Evolutionary conservation across 352 stramenopile genomes (phyloP).

Genomic region (Saprolegnia diclina): DNA sequence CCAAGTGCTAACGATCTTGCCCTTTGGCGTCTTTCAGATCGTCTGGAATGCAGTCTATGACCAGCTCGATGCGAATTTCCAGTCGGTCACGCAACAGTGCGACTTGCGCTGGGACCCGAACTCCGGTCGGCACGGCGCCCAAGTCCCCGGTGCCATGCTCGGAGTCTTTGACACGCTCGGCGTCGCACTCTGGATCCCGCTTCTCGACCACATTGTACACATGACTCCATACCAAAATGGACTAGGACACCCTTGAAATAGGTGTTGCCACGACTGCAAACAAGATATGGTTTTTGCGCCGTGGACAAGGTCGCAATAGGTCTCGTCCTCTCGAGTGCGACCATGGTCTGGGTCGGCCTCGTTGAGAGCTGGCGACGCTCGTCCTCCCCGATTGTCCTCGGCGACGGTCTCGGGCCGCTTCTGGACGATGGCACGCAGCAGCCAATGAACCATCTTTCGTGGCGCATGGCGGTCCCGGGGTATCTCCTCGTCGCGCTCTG

Average conservation of each 20-base stretch:
- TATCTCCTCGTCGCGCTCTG: slow-evolving; percentile 71
- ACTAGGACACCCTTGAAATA: neutral
- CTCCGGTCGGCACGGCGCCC: slow-evolving; percentile 28
- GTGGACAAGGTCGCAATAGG: slow-evolving; percentile 73
- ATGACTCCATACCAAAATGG: slow-evolving; percentile 32
- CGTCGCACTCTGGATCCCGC: slow-evolving; percentile 66
- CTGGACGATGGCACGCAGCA: slow-evolving; percentile 51
- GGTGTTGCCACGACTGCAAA: too few species aligned
- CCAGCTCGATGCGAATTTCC: slow-evolving; percentile 80
- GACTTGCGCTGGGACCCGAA: slow-evolving; percentile 42
- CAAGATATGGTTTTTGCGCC: slow-evolving; percentile 34
- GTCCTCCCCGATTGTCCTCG: slow-evolving; percentile 28
- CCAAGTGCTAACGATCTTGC: slow-evolving; percentile 35
- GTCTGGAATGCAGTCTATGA: slow-evolving; percentile 83
- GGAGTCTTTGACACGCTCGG: slow-evolving; percentile 77
- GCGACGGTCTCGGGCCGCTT: slow-evolving; percentile 31
- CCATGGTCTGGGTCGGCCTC: slow-evolving; percentile 73
- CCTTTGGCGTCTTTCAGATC: slow-evolving; percentile 42
- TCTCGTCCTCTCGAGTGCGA: slow-evolving; percentile 62
- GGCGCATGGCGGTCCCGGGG: slow-evolving; percentile 68
- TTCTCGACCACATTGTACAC: slow-evolving; percentile 66
- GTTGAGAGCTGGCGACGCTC: slow-evolving; percentile 70
- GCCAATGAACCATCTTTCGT: slow-evolving; percentile 78
- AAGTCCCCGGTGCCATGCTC: slow-evolving; percentile 73
- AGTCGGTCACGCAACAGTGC: slow-evolving; percentile 79